Conservation (phyloP, 257 asterid species). For the Sherardia arvensis region DNA sequence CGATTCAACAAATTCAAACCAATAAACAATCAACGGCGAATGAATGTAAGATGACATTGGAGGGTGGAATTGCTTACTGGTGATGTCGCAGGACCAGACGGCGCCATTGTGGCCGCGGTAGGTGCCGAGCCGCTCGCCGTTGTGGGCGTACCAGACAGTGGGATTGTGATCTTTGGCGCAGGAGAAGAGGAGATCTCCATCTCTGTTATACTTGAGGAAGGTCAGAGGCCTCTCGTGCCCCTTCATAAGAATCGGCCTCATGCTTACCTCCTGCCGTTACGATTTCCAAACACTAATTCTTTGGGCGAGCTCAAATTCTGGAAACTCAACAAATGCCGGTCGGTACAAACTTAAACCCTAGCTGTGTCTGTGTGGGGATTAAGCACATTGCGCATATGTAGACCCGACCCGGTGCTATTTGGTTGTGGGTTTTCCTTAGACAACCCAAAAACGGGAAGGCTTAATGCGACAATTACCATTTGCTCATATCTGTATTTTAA, state of each 20-base stretch:
- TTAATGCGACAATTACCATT: too few species aligned
- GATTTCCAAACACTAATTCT: not conserved
- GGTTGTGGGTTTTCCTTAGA: not conserved
- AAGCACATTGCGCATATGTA: not conserved
- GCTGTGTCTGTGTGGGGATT: not conserved
- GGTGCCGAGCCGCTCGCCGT: slow-evolving; percentile 94
- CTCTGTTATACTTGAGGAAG: slow-evolving; percentile 66
- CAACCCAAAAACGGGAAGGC: too few species aligned
- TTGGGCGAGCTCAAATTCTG: not conserved
- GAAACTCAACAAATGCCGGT: not conserved
- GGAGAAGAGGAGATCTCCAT: slow-evolving; percentile 83
- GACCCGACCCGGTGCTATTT: not conserved
- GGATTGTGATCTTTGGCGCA: slow-evolving; percentile 93
- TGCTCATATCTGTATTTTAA: too few species aligned
- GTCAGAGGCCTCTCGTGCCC: slow-evolving; percentile 98
- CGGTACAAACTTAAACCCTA: not conserved
- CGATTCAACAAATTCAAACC: not conserved
- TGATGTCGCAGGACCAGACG: slow-evolving; percentile 91
- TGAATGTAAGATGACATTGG: not conserved
- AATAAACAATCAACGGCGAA: not conserved
- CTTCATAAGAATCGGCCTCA: slow-evolving; percentile 92
- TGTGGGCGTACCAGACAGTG: slow-evolving; percentile 86
- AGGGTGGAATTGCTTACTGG: slow-evolving; percentile 48
- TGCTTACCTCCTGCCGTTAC: slow-evolving; percentile 5
- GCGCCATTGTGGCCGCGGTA: slow-evolving; percentile 95